phyloP scores from a whole-genome alignment of 1,284 basidiomycete species.

The Malassezia yamatoensis region DNA sequence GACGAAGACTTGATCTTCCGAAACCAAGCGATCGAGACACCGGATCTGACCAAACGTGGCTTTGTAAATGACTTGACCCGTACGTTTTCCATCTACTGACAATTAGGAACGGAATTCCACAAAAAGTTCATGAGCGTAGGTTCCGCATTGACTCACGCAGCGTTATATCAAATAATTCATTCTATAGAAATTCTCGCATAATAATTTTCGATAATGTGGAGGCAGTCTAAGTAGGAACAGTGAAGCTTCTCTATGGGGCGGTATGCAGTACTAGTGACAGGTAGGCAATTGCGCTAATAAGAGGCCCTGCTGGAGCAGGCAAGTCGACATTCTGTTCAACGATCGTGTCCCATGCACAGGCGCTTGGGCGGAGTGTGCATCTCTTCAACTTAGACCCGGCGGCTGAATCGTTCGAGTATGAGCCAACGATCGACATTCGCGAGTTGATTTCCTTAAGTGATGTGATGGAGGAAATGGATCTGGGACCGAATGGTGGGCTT shows the following conservation, averaged over 20 bases:
- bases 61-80: slow-evolving; percentile 45
- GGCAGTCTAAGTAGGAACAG: too few relatives aligned
- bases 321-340: slow-evolving; percentile 90
- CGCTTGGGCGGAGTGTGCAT: slow-evolving; percentile 73
- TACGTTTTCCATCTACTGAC: slow-evolving; percentile 8
- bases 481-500: slow-evolving; percentile 93
- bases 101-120: slow-evolving; percentile 36
- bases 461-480: slow-evolving; percentile 88
- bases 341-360: slow-evolving; percentile 78
- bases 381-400: slow-evolving; percentile 97
- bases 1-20: slow-evolving; percentile 48
- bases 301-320: slow-evolving; percentile 89
- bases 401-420: slow-evolving; percentile 84
- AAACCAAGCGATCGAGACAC: slow-evolving; percentile 34
- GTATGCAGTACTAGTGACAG: slow-evolving; percentile 32
- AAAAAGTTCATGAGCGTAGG: slow-evolving; percentile 38
- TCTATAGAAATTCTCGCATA: not conserved
- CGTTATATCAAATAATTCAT: slow-evolving; percentile 30
- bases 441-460: slow-evolving; percentile 87
- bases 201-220: not conserved
- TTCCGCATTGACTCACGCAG: slow-evolving; percentile 6
- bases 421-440: slow-evolving; percentile 85
- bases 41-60: slow-evolving; percentile 14
- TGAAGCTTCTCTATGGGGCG: slow-evolving; percentile 23
- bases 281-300: slow-evolving; percentile 5